Percentiles rank a stretch among this genome's conserved stretches.
Evolutionary conservation across 2,329 filamentous ascomycete species (phyloP).

Genomic region (Aciculosporium take): DNA sequence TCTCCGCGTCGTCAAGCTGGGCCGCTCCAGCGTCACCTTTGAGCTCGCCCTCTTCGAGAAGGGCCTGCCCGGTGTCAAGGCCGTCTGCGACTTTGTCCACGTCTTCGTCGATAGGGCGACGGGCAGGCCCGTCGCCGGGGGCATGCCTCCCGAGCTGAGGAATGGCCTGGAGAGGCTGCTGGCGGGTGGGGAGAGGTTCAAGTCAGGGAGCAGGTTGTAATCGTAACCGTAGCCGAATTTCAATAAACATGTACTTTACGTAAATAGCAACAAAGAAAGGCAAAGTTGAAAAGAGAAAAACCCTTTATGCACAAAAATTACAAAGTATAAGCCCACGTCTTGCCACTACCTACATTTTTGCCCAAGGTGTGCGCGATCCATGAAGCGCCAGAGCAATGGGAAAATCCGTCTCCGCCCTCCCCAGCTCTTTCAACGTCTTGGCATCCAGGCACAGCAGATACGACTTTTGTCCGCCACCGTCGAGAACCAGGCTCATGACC

Average conservation of each 20-base stretch:
- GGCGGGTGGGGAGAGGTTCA: neutral
- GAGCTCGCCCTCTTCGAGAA: conserved; percentile 77
- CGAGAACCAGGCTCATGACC: conserved; percentile 47
- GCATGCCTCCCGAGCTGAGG: conserved; percentile 48
- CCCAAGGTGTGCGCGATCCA: conserved; percentile 30
- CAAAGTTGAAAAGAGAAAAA: no score
- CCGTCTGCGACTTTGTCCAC: conserved; percentile 75
- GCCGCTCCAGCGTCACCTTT: conserved; percentile 76
- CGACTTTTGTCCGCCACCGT: conserved; percentile 42
- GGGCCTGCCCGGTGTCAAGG: conserved; percentile 58
- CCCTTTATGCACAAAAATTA: no score
- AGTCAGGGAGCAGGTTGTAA: conserved; percentile 3
- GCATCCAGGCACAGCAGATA: conserved; percentile 55
- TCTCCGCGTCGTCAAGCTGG: conserved; percentile 69
- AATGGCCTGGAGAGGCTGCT: conserved; percentile 29
- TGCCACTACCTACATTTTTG: neutral
- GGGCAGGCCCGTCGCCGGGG: conserved; percentile 49
- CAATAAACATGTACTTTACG: no score
- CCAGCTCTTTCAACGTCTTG: conserved; percentile 46
- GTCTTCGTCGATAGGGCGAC: conserved; percentile 71
- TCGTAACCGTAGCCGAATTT: no score
- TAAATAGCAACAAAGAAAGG: no score
- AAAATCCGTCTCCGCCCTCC: conserved; percentile 46
- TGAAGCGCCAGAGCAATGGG: conserved; percentile 52
- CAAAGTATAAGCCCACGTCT: no score